Conservation (phyloP, 495 filamentous ascomycete genomes). For the Xylaria palmicola region DNA sequence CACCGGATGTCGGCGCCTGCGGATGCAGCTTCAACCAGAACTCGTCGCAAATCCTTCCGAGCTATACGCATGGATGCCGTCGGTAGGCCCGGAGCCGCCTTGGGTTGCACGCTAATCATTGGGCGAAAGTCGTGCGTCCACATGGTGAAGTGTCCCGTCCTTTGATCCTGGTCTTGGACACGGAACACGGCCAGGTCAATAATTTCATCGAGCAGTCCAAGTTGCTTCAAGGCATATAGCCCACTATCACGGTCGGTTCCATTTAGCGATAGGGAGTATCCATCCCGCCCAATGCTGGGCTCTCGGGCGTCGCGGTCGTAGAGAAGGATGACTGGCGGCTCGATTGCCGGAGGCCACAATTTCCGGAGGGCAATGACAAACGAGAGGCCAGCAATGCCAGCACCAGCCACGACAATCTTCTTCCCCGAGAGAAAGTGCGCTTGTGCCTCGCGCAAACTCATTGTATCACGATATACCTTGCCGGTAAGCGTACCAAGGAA, state of each 20-base stretch:
- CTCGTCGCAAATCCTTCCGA: constrained; percentile 22
- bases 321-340: constrained; percentile 25
- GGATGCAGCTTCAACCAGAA: constrained; percentile 23
- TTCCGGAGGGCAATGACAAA: constrained; percentile 35
- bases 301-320: constrained; percentile 34
- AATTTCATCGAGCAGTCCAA: constrained; percentile 24
- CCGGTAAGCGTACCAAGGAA: neutral
- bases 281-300: constrained; percentile 21
- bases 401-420: constrained; percentile 37
- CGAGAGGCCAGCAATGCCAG: constrained; percentile 35
- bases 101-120: constrained; percentile 22
- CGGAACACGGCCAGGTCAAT: constrained; percentile 17
- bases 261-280: constrained; percentile 38
- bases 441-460: neutral
- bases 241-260: constrained; percentile 25
- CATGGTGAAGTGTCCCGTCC: constrained; percentile 25
- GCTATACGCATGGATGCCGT: constrained; percentile 24
- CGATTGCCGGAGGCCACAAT: constrained; percentile 24
- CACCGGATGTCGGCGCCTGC: constrained; percentile 19
- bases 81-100: constrained; percentile 15
- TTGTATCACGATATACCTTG: neutral
- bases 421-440: constrained; percentile 32
- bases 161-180: constrained; percentile 1
- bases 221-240: constrained; percentile 23
- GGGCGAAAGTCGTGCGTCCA: constrained; percentile 26